phyloP scores from a whole-genome alignment of 192 early-diverging fungal genomes.

The Umbelopsis vinacea region DNA sequence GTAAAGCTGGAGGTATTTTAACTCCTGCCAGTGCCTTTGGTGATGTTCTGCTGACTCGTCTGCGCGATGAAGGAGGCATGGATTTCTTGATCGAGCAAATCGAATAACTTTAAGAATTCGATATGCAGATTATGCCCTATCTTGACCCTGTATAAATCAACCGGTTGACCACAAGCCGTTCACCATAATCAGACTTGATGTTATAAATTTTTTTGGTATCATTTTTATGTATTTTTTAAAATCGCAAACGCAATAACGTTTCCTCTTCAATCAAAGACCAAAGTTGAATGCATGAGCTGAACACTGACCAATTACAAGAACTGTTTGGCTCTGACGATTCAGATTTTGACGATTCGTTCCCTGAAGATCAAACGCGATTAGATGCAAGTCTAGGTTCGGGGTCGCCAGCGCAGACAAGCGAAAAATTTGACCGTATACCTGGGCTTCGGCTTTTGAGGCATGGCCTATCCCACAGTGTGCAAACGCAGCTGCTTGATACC shows the following conservation, averaged over 20 bases:
- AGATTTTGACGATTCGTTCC: background rate
- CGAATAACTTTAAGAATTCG: background rate
- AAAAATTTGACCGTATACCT: constrained; percentile 20
- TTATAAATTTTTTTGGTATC: background rate
- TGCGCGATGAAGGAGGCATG: constrained; percentile 62
- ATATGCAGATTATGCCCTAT: background rate
- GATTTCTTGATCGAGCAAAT: constrained; percentile 34
- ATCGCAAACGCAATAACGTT: too few relatives aligned
- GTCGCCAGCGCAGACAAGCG: background rate
- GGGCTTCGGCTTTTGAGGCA: constrained; percentile 32
- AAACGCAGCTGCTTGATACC: constrained; percentile 30
- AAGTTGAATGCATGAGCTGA: constrained; percentile 2
- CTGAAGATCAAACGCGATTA: background rate
- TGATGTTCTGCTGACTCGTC: constrained; percentile 62
- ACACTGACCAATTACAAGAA: background rate
- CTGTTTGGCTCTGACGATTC: background rate
- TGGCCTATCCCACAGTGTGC: constrained; percentile 36
- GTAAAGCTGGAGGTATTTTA: constrained; percentile 71
- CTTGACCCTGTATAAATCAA: background rate
- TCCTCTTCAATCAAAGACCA: background rate
- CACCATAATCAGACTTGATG: background rate
- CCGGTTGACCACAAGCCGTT: background rate
- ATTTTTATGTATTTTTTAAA: background rate
- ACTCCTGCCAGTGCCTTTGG: constrained; percentile 87
- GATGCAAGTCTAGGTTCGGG: background rate